Evolutionary conservation across 495 filamentous ascomycete genomes (phyloP), one percentile per base, ranked within the genome.

Genomic region (Echria macrotheca): DNA sequence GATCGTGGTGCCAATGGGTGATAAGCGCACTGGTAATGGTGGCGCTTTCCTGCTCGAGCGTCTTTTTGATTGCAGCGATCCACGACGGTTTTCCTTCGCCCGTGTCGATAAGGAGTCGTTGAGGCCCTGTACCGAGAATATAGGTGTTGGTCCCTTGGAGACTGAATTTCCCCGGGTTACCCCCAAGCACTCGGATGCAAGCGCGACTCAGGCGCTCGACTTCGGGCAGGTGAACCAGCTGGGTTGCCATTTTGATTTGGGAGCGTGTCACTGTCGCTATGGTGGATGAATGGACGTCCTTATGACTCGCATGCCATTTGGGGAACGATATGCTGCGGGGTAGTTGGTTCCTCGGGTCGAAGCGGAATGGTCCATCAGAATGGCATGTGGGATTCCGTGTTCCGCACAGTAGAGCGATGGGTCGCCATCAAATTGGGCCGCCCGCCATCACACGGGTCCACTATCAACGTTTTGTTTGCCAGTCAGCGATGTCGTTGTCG

Each of bases 1-100:
- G 93, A 64, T 98, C 93, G 23, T 66, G 75, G 64, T 98, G 93
- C 86, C 88, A 88, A 65, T 98, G 93, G 1, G 91, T 96, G 18
- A 96, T 67, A 15, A 97, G 72, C 2, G 79, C 80, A 14, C 71
- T 64, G 24, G 77, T 65, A 24, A 96, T 72, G 0, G 75, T 74
- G 28, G 82, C 80, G 25, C 81, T 76, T 58, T 94, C 86, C 24
- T 76, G 69, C 2, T 69, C 55, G 19, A 97, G 76, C 4, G 84
- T 74, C 14, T 69, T 61, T 49, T 79, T 73, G 11, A 97, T 71
- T 2, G 74, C 68, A 0, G 71, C 51, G 25, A 75, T 64, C 84
- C 86, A 87, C 11, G 73, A 67, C 26, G 76, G 76, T 36, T 71
- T 73, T 36, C 85, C 87, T 59, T 87, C 78, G 42, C 84, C 86